Percentiles rank a stretch among this genome's conserved stretches.
Evolutionary conservation across 257 asterid genomes (phyloP).

Genomic region (Paulownia fortunei): DNA sequence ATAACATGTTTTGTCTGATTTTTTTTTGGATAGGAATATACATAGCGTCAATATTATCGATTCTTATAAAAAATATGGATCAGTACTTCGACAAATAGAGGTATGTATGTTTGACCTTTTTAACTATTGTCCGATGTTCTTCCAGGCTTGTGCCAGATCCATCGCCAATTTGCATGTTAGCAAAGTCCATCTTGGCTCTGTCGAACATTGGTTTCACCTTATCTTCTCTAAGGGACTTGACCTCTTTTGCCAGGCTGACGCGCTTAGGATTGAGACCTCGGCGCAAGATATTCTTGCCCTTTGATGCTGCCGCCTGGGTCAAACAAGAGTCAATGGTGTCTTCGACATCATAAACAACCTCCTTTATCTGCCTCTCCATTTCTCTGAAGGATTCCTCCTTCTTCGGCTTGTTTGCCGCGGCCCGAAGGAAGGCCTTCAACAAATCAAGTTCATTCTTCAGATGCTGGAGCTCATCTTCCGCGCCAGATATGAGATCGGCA

Average conservation of each 20-base stretch:
- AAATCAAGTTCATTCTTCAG: neutral
- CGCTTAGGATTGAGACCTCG: neutral
- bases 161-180: neutral
- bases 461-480: neutral
- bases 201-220: slow-evolving; percentile 2
- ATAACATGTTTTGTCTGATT: no score
- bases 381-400: neutral
- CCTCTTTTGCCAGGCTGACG: neutral
- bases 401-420: neutral
- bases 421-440: neutral
- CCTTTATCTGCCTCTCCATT: neutral
- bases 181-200: no score
- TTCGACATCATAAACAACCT: slow-evolving; percentile 34
- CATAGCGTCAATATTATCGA: no score
- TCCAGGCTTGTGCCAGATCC: neutral
- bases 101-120: neutral
- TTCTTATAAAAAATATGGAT: no score
- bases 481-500: neutral
- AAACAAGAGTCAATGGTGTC: slow-evolving; percentile 34
- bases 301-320: neutral
- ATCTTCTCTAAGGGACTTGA: slow-evolving; percentile 10
- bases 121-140: neutral
- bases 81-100: no score
- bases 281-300: neutral
- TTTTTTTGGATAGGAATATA: no score